These are phyloP conservation scores for Solanum pennellii DNA, from an alignment of 257 asterid genomes.

Conservation along the genomic window DNA sequence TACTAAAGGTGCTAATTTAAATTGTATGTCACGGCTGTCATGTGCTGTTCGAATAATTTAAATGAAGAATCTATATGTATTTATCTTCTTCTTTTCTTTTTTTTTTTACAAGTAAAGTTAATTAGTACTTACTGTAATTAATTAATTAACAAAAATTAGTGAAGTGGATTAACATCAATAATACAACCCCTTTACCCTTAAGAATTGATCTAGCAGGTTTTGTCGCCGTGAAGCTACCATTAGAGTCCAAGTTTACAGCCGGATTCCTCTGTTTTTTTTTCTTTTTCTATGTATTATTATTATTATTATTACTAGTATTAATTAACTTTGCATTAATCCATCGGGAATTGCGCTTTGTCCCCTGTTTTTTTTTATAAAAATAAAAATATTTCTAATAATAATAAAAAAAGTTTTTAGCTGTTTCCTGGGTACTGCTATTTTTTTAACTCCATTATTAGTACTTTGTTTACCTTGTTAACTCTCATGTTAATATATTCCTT, in stretches of 20 bases:
- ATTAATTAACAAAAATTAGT: neutral
- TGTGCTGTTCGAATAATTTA: slow-evolving; percentile 1
- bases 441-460: slow-evolving; percentile 11
- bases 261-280: slow-evolving; percentile 23
- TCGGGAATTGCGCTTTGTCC: slow-evolving; percentile 26
- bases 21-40: slow-evolving; percentile 2
- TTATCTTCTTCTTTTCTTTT: neutral
- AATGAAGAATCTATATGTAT: neutral
- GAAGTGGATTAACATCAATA: neutral
- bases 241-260: slow-evolving; percentile 67
- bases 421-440: neutral
- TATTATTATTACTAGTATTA: slow-evolving; percentile 5
- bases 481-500: slow-evolving; percentile 82
- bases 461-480: slow-evolving; percentile 1
- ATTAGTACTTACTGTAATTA: neutral
- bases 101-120: neutral
- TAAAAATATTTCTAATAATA: no score
- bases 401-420: neutral
- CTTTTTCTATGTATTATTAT: slow-evolving; percentile 1
- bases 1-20: neutral
- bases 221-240: slow-evolving; percentile 56
- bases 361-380: neutral
- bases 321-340: slow-evolving; percentile 17
- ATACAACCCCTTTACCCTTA: slow-evolving; percentile 23
- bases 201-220: slow-evolving; percentile 63